Evolutionary conservation across 2,329 filamentous ascomycete genomes (phyloP), one percentile per base, ranked within the genome.

Genomic region (Hymenoscyphus linearis): DNA sequence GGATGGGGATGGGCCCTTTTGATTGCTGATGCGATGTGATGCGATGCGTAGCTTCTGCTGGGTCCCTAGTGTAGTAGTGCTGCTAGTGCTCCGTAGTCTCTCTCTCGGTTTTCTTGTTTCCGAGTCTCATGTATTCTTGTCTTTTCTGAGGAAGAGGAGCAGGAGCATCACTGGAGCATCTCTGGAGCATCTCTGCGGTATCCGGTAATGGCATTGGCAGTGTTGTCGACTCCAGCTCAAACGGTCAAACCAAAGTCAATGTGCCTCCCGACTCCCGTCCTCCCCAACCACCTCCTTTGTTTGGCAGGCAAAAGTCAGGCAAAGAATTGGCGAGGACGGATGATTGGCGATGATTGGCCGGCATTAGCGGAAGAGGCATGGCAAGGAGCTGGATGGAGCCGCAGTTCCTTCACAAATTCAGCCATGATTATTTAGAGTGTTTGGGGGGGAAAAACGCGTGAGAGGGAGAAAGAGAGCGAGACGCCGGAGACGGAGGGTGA

Each of bases 261-360:
- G 40, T 40, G 37, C 37, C n/a, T 22, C 37, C 37, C 18, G 37
- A 44, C 18, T 44, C 37, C 37, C 37, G 37, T 47, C 40, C 22
- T 25, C n/a, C 44, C 44, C 44, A 50, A 50, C 44, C 44, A 50
- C 44, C 44, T 50, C n/a, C 44, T 50, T 50, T 50, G 44, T 50
- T 50, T 50, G 44, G 13, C n/a, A n/a, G n/a, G n/a, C n/a, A n/a
- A n/a, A n/a, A n/a, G n/a, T 31, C 4, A 3, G 31, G 31, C 18
- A 18, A 50, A 13, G 40, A 31, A 31, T 47, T 10, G 40, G 22
- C 6, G 18, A 12, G 18, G 40, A 40, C 7, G 3, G 9, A 47
- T 18, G 40, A 18, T 9, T 16, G 40, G 31, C 3, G 31, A 47
- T 22, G n/a, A 50, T 50, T 50, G 44, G 44, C 7, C 22, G 3